Evolutionary conservation across 1,284 basidiomycete species (phyloP).

Genomic region (Ceratobasidium sp.): DNA sequence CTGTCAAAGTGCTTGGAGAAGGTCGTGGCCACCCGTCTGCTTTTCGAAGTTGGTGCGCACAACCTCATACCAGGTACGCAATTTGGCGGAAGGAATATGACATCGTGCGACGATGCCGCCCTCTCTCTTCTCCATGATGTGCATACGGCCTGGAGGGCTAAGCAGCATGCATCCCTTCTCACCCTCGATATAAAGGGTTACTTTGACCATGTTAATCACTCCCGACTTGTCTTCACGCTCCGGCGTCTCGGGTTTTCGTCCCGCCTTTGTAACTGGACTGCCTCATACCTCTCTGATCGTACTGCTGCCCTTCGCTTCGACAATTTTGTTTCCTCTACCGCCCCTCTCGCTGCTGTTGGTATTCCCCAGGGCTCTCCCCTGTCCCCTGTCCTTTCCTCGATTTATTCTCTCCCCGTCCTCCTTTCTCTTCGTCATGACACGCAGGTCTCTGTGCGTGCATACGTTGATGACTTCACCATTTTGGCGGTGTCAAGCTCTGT

Average conservation of each 20-base stretch:
- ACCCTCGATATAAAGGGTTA: conserved; percentile 52
- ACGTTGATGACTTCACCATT: conserved; percentile 28
- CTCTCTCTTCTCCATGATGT: conserved; percentile 50
- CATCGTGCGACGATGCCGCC: conserved; percentile 17
- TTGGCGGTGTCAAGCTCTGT: neutral
- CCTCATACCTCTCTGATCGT: conserved; percentile 44
- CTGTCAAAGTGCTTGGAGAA: conserved; percentile 55
- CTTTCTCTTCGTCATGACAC: neutral
- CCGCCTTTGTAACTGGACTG: neutral
- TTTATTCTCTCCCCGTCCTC: conserved; percentile 38
- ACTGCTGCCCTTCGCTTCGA: conserved; percentile 51
- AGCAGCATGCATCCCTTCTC: conserved; percentile 48
- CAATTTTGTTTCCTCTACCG: conserved; percentile 11
- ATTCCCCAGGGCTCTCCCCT: conserved; percentile 40
- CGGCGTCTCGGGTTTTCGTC: conserved; percentile 31
- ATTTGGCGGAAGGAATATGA: conserved; percentile 52
- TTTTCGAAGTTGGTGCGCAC: conserved; percentile 49
- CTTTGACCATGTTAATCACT: conserved; percentile 53
- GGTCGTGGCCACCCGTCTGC: conserved; percentile 49
- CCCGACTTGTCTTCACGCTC: conserved; percentile 35
- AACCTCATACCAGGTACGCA: conserved; percentile 51
- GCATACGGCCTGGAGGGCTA: conserved; percentile 49
- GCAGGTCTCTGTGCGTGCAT: neutral
- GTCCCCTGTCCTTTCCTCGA: conserved; percentile 33
- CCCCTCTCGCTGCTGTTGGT: conserved; percentile 28